Base-by-base conservation (phyloP, 2,329 filamentous ascomycete species). In the Fusarium odoratissimum region DNA sequence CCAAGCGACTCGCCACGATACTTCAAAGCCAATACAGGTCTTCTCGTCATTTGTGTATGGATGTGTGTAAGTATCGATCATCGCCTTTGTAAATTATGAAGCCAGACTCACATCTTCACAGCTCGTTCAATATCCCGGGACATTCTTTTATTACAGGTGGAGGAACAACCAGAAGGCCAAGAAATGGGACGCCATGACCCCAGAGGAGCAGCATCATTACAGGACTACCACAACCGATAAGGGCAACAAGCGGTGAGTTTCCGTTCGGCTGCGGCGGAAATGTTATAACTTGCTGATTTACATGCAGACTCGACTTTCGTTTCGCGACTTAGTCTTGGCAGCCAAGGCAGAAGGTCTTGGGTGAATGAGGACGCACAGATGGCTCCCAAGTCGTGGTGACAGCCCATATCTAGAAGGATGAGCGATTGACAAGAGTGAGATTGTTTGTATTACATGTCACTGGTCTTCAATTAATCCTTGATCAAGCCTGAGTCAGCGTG, bases 201-300 rank as follows among this genome's bases (percentile, higher is more conserved):
- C 77, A 2, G 82, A 85, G 58, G 79, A 86, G 69, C 83, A 83
- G 55, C 78, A 81, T 13, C 63, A 79, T 2, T 87, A 87, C 69
- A 76, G 84, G 11, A 80, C 76, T n/a, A 86, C 81, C 2, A 86
- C 84, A 0, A 82, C 77, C 4, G 83, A 87, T 14, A 30, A 63
- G 33, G 61, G 61, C 1, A 71, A 71, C 16, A 71, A 71, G 42
- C 46, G 68, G 67, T 71, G 30, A 42, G 62, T 30, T 3, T 21
- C 21, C 9, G 1, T 30, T 52, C 8, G 11, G 14, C 12, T 17
- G 3, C 25, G 11, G 1, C 12, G 10, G 2, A 38, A 13, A 25
- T 23, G 2, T 7, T 21, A 8, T 13, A 11, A 8, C 2, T 45
- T 38, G 8, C 48, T 55, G 25, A 55, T 35, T 37, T 25, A 8